Evolutionary conservation across 768 basidiomycete genomes (phyloP).

Genomic region (Roridomyces roridus): DNA sequence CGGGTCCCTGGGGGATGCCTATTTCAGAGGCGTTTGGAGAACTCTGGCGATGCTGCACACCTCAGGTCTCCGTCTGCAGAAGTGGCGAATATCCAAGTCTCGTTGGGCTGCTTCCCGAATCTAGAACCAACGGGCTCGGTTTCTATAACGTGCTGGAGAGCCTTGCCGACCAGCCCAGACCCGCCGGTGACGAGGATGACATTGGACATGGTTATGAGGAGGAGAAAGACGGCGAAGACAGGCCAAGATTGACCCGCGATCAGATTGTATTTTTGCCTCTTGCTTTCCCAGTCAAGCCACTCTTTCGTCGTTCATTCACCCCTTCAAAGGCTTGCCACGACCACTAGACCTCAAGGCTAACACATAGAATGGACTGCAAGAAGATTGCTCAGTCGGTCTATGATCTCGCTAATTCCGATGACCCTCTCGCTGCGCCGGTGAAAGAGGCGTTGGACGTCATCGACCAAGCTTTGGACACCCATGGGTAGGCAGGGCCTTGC

Average conservation of each 20-base stretch:
- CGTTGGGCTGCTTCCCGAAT: conserved; percentile 64
- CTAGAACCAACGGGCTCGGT: conserved; percentile 65
- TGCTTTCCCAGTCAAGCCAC: too few species aligned
- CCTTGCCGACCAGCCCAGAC: conserved; percentile 70
- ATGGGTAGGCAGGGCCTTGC: conserved; percentile 69
- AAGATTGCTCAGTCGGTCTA: conserved; percentile 66
- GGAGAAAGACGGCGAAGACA: too few species aligned
- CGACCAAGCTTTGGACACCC: conserved; percentile 72
- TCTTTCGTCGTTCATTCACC: too few species aligned
- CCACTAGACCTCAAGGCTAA: neutral
- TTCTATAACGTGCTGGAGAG: conserved; percentile 64
- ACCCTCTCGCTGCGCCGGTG: conserved; percentile 64
- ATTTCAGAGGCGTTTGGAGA: too few species aligned
- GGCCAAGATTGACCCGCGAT: too few species aligned
- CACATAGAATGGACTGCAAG: conserved; percentile 63
- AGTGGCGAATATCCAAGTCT: conserved; percentile 73
- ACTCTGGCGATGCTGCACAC: too few species aligned
- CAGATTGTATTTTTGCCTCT: neutral
- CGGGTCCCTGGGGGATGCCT: too few species aligned
- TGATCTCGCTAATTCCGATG: conserved; percentile 57
- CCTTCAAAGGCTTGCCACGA: too few species aligned
- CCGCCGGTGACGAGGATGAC: conserved; percentile 73
- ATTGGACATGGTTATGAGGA: conserved; percentile 19
- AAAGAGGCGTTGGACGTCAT: conserved; percentile 86
- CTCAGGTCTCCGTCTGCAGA: conserved; percentile 72